Conservation (phyloP, 2,329 filamentous ascomycete species). For the Helotiales sp. region DNA sequence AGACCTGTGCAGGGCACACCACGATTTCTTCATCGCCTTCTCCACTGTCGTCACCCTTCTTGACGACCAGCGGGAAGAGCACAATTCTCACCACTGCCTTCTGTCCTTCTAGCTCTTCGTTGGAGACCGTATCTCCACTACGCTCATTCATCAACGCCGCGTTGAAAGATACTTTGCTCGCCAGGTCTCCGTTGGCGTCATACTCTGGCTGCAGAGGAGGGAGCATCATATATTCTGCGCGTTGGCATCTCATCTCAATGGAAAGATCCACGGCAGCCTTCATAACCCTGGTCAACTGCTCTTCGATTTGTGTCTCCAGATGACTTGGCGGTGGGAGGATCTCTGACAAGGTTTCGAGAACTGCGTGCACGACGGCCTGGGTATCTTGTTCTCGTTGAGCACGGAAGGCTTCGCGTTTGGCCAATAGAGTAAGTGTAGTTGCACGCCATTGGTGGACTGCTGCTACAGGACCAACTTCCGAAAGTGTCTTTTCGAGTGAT, state of each 20-base stretch:
- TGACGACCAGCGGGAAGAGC: slow-evolving; percentile 94
- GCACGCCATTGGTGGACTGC: slow-evolving; percentile 98
- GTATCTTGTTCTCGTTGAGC: slow-evolving; percentile 87
- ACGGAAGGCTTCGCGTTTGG: slow-evolving; percentile 78
- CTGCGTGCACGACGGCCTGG: slow-evolving; percentile 91
- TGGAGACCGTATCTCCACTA: slow-evolving; percentile 68
- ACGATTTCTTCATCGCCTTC: slow-evolving; percentile 93
- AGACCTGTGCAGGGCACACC: slow-evolving; percentile 91
- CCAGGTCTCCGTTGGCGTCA: slow-evolving; percentile 88
- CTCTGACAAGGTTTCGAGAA: slow-evolving; percentile 81
- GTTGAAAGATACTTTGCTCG: slow-evolving; percentile 89
- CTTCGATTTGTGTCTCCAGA: slow-evolving; percentile 78
- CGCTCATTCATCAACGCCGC: slow-evolving; percentile 94
- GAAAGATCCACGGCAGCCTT: slow-evolving; percentile 87
- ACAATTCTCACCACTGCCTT: slow-evolving; percentile 86
- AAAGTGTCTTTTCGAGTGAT: slow-evolving; percentile 87
- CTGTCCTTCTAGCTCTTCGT: slow-evolving; percentile 79
- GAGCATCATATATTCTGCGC: slow-evolving; percentile 98
- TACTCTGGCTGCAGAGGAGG: slow-evolving; percentile 94
- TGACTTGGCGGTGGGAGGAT: slow-evolving; percentile 87
- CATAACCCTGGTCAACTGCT: slow-evolving; percentile 86
- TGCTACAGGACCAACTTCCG: slow-evolving; percentile 82
- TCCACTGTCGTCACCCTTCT: slow-evolving; percentile 89
- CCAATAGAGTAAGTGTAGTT: slow-evolving; percentile 87
- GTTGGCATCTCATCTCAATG: slow-evolving; percentile 96